Evolutionary conservation across 139 green algal species (phyloP).

Genomic region (Chlamydomonas eustigma): DNA sequence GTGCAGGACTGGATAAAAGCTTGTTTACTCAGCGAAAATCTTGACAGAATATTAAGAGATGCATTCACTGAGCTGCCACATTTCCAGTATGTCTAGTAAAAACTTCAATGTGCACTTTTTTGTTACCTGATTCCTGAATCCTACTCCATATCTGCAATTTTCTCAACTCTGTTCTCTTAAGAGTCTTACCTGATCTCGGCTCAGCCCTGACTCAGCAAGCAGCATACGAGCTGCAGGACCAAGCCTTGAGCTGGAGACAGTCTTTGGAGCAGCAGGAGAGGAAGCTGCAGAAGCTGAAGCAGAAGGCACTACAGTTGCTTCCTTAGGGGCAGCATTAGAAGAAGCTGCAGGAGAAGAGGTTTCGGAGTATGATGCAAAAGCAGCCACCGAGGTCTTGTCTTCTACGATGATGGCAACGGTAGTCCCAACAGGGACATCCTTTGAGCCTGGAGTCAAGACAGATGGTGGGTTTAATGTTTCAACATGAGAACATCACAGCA

Average conservation of each 20-base stretch:
- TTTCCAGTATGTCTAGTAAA: no score
- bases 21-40: no score
- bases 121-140: no score
- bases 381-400: constrained; percentile 56
- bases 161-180: no score
- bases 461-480: constrained; percentile 38
- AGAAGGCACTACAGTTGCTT: background rate
- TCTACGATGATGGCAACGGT: constrained; percentile 85
- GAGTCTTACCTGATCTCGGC: constrained; percentile 1
- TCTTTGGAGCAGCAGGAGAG: constrained; percentile 10
- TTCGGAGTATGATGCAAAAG: constrained; percentile 61
- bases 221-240: constrained; percentile 67
- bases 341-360: no score
- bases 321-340: no score
- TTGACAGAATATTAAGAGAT: no score
- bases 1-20: no score
- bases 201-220: constrained; percentile 46
- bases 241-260: constrained; percentile 34
- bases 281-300: constrained; percentile 8
- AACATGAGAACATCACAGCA: no score
- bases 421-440: constrained; percentile 69
- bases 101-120: no score
- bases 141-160: no score
- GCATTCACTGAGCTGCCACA: no score
- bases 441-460: constrained; percentile 61